A percentile compares a stretch with the other conserved stretches of the same genome.
Evolutionary conservation across 495 filamentous ascomycete species (phyloP).

Genomic region (Sordaria brevicollis): DNA sequence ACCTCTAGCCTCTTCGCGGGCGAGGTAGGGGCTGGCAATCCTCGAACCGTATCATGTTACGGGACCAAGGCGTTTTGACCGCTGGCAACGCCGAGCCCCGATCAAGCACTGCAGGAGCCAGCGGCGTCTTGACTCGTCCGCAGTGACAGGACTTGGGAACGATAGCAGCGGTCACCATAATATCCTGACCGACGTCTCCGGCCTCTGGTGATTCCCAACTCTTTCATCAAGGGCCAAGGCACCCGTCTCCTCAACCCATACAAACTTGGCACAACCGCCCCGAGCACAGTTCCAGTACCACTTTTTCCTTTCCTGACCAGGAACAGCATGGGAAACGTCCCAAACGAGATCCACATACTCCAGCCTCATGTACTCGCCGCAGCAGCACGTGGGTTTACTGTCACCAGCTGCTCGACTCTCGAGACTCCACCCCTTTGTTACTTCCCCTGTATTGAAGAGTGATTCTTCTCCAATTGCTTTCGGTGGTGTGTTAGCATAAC

Average conservation of each 20-base stretch:
- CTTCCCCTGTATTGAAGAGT: neutral
- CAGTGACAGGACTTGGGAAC: too few relatives aligned
- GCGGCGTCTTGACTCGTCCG: too few relatives aligned
- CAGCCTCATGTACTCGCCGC: neutral
- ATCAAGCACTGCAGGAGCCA: too few relatives aligned
- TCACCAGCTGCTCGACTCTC: neutral
- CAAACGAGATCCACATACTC: neutral
- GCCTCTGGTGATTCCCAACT: neutral
- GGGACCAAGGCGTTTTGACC: too few relatives aligned
- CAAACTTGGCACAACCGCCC: neutral
- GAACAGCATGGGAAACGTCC: neutral
- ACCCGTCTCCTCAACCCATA: neutral
- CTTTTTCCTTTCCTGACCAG: neutral
- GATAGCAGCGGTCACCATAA: neutral
- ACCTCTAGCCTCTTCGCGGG: too few relatives aligned
- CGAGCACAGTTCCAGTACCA: neutral
- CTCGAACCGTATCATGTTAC: too few relatives aligned
- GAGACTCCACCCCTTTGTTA: neutral
- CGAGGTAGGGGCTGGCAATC: too few relatives aligned
- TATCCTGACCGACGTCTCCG: neutral
- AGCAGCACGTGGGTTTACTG: neutral
- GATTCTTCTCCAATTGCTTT: neutral
- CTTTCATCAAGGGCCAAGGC: neutral
- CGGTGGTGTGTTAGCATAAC: neutral
- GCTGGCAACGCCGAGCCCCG: too few relatives aligned